phyloP scores from a whole-genome alignment of 805 yeast genomes.

The Zygosaccharomyces bailii region DNA sequence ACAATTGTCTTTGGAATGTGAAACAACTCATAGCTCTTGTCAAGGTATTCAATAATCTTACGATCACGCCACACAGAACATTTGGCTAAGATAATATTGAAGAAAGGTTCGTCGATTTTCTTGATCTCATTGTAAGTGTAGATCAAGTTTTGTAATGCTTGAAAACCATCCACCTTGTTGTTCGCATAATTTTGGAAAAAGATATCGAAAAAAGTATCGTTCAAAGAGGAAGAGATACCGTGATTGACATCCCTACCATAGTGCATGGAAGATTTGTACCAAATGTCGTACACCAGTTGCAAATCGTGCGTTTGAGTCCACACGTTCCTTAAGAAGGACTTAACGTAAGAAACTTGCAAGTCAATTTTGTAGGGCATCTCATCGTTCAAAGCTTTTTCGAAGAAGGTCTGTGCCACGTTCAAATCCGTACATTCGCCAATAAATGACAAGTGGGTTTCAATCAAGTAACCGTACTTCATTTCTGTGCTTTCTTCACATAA shows the following conservation, averaged over 20 bases:
- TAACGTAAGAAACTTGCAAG: constrained; percentile 70
- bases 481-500: constrained; percentile 52
- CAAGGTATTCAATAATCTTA: constrained; percentile 59
- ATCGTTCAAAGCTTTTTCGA: constrained; percentile 63
- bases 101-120: constrained; percentile 72
- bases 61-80: constrained; percentile 65
- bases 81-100: constrained; percentile 69
- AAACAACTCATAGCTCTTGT: constrained; percentile 56
- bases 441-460: constrained; percentile 73
- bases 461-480: constrained; percentile 49
- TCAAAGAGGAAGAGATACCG: constrained; percentile 68
- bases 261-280: constrained; percentile 58
- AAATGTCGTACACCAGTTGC: constrained; percentile 54
- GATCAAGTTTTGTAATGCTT: constrained; percentile 54
- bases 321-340: constrained; percentile 58
- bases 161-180: constrained; percentile 52
- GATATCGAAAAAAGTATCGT: constrained; percentile 62
- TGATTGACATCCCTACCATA: constrained; percentile 58
- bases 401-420: constrained; percentile 66
- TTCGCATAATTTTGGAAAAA: constrained; percentile 58
- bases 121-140: constrained; percentile 53
- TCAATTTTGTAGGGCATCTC: constrained; percentile 71
- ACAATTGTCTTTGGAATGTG: constrained; percentile 61
- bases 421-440: constrained; percentile 76
- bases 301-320: constrained; percentile 56